These are phyloP conservation scores for Striga asiatica DNA, from an alignment of 257 asterid species.

Conservation along the genomic window DNA sequence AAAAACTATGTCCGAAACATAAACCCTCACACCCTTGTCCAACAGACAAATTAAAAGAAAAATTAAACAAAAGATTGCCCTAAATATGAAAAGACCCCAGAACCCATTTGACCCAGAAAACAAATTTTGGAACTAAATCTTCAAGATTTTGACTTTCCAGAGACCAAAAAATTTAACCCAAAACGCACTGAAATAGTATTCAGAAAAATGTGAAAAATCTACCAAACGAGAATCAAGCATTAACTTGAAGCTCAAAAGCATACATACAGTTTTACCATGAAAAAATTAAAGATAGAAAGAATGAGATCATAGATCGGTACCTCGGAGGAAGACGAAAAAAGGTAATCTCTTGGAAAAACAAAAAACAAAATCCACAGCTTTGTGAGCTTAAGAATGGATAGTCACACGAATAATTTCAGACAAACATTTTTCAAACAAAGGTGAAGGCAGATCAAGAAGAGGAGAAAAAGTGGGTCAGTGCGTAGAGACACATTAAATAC, in stretches of 20 bases:
- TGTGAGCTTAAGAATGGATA: not conserved
- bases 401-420: slow-evolving; percentile 17
- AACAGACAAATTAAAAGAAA: not conserved
- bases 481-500: not conserved
- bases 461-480: not conserved
- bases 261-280: slow-evolving; percentile 1
- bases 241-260: slow-evolving; percentile 18
- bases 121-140: slow-evolving; percentile 7
- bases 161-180: not conserved
- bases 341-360: slow-evolving; percentile 6
- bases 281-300: not conserved
- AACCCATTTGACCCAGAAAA: too few relatives aligned
- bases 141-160: not conserved
- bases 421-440: slow-evolving; percentile 1
- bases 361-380: slow-evolving; percentile 10
- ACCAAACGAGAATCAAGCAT: slow-evolving; percentile 17
- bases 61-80: not conserved
- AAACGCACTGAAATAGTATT: not conserved
- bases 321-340: slow-evolving; percentile 5
- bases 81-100: too few relatives aligned
- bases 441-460: slow-evolving; percentile 21
- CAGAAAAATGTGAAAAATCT: not conserved
- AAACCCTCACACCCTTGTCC: not conserved
- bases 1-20: slow-evolving; percentile 6
- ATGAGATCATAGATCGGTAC: slow-evolving; percentile 19